Evolutionary conservation across 305 asterid genomes (phyloP), one percentile per base, ranked within the genome.

Genomic region (Fraxinus dipetala): DNA sequence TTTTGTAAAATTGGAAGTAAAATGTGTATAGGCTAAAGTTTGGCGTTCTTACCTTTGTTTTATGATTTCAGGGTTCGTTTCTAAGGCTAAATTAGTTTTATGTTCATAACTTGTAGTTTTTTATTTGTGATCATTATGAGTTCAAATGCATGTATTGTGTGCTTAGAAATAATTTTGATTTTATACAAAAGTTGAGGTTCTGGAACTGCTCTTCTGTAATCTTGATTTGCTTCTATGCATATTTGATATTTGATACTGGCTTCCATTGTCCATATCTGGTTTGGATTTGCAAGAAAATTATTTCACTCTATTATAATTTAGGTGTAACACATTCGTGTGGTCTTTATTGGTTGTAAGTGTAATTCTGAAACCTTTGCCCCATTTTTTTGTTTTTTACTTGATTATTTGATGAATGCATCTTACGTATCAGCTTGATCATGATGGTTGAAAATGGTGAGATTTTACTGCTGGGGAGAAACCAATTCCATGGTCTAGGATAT

Each of bases 21-120:
- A 72, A 79, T 81, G 81, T 92, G 92, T 88, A 92, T 85, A 88
- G 81, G 70, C 72, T 73, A 45, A 87, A 80, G 83, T 72, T 81
- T 76, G 86, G 63, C 75, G 75, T 86, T 80, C 54, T 84, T 85
- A 78, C 80, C 59, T 22, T 79, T 72, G 79, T 78, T 80, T 83
- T 79, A 40, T 81, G 83, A 72, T 81, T 81, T 85, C 83, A 51
- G 36, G 81, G 59, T 87, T 84, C 72, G 61, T 76, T 79, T 54
- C 74, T 16, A 24, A 78, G 75, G 51, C 83, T 82, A 35, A 14
- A 28, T 8, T 63, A 73, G 83, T 74, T 38, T 84, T 72, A 16
- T 75, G 84, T 65, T 78, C 84, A 76, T 85, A 70, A 26, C 75
- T 56, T 26, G 74, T 26, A 59, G 40, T 32, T 78, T 34, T 24